Evolutionary conservation across 2,329 filamentous ascomycete species (phyloP).

Genomic region (Penicillium fuscoglaucum): DNA sequence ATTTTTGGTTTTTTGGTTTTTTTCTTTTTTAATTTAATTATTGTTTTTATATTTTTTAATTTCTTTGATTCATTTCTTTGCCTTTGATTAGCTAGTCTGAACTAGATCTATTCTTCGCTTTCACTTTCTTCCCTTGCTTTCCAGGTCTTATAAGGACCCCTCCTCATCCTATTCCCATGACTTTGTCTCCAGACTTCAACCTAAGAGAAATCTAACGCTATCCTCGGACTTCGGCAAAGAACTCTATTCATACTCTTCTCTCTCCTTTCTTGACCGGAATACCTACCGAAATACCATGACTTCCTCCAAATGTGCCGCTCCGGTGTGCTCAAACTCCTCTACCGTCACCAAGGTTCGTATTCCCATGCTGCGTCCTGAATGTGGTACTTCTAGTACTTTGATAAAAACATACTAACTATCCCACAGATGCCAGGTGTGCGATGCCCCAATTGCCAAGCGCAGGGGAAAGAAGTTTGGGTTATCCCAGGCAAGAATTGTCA

Average conservation of each 20-base stretch:
- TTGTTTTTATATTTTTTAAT: not conserved
- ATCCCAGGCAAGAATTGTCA: slow-evolving; percentile 50
- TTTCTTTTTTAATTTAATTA: not conserved
- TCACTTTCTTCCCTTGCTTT: not conserved
- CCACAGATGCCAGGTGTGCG: slow-evolving; percentile 47
- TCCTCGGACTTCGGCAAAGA: not conserved
- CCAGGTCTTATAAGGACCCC: slow-evolving; percentile 7
- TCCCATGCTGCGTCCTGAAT: not conserved
- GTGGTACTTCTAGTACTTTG: not conserved
- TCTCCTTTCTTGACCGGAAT: not conserved
- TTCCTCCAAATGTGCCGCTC: slow-evolving; percentile 6
- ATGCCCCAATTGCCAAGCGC: slow-evolving; percentile 40
- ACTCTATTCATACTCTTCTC: not conserved
- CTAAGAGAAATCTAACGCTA: not conserved
- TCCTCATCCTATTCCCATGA: not conserved
- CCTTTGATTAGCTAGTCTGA: not conserved
- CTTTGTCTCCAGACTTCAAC: not conserved
- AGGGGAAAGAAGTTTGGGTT: slow-evolving; percentile 46
- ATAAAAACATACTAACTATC: not conserved
- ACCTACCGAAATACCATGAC: slow-evolving; percentile 12
- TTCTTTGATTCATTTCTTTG: not conserved
- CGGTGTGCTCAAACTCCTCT: slow-evolving; percentile 13
- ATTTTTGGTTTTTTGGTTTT: not conserved
- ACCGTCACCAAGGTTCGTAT: slow-evolving; percentile 20
- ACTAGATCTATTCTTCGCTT: slow-evolving; percentile 1